Percentiles rank a stretch among this genome's conserved stretches.
Evolutionary conservation across 805 yeast genomes (phyloP).

Genomic region (Lachancea sp.): DNA sequence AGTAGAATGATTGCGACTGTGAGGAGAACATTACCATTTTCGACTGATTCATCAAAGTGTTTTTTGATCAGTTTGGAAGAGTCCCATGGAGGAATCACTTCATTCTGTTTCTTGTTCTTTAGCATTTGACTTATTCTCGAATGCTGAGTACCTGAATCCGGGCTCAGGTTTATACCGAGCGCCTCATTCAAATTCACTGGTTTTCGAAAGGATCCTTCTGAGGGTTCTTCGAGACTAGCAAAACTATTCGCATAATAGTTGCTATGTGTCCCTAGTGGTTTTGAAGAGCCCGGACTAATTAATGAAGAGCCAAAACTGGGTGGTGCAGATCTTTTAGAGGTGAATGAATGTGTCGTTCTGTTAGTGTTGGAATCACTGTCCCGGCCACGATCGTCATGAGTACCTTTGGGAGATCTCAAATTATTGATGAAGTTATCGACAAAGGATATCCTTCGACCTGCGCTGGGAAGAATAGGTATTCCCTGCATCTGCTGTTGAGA

Average conservation of each 20-base stretch:
- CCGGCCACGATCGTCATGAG: slow-evolving; percentile 9
- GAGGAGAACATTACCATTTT: slow-evolving; percentile 28
- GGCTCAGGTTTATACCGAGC: background rate
- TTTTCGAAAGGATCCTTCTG: background rate
- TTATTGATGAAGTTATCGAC: slow-evolving; percentile 30
- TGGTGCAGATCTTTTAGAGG: slow-evolving; percentile 8
- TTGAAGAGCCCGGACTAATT: background rate
- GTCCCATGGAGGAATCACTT: slow-evolving; percentile 27
- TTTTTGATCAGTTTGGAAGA: slow-evolving; percentile 25
- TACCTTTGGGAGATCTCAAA: slow-evolving; percentile 17
- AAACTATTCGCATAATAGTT: background rate
- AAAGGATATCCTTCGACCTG: slow-evolving; percentile 25
- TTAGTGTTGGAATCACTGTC: slow-evolving; percentile 8
- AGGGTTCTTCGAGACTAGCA: background rate
- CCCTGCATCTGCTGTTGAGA: background rate
- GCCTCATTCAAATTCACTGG: background rate
- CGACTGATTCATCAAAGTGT: slow-evolving; percentile 28
- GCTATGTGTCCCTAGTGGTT: background rate
- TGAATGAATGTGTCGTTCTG: slow-evolving; percentile 1
- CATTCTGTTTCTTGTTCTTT: background rate
- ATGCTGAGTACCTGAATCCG: background rate
- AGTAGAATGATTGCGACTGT: slow-evolving; percentile 25
- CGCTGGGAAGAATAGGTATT: slow-evolving; percentile 20
- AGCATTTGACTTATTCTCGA: slow-evolving; percentile 4
- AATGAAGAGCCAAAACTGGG: slow-evolving; percentile 9